Conservation (phyloP, 495 filamentous ascomycete genomes). For the Penicillium bovifimosum region DNA sequence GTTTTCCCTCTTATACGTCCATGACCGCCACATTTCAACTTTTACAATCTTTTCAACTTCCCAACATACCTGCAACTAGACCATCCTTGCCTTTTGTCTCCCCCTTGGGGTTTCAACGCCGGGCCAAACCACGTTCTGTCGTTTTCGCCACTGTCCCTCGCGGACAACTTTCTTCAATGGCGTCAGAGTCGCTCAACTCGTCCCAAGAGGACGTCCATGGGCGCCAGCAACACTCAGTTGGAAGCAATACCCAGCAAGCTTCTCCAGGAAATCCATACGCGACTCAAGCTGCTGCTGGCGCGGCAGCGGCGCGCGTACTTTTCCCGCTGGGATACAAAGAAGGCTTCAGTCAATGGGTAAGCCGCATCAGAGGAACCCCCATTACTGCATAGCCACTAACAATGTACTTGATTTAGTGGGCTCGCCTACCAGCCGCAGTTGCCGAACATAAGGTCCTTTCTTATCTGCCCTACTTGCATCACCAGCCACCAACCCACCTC, state of each 20-base stretch:
- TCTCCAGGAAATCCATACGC: slow-evolving; percentile 27
- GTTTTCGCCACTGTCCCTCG: slow-evolving; percentile 16
- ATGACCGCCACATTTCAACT: slow-evolving; percentile 13
- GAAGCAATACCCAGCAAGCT: slow-evolving; percentile 1
- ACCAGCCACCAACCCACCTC: slow-evolving; percentile 64
- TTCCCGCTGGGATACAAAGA: slow-evolving; percentile 92
- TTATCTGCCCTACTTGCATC: slow-evolving; percentile 76
- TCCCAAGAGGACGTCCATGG: slow-evolving; percentile 25
- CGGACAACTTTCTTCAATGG: slow-evolving; percentile 29
- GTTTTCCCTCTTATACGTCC: slow-evolving; percentile 9
- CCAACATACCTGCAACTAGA: neutral
- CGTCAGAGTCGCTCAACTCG: slow-evolving; percentile 36
- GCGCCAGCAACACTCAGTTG: slow-evolving; percentile 35
- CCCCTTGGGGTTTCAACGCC: slow-evolving; percentile 15
- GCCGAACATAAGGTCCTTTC: slow-evolving; percentile 89
- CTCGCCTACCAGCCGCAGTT: slow-evolving; percentile 67
- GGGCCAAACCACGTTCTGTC: slow-evolving; percentile 16
- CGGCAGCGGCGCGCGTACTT: slow-evolving; percentile 35
- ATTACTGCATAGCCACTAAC: slow-evolving; percentile 4
- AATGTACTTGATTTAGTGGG: slow-evolving; percentile 56
- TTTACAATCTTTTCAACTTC: slow-evolving; percentile 7
- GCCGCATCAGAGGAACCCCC: slow-evolving; percentile 15
- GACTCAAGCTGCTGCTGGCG: slow-evolving; percentile 38
- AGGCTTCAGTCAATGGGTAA: slow-evolving; percentile 86
- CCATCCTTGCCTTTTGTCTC: neutral